Base-by-base conservation (phyloP, 805 yeast species). In the Brettanomyces sp. region DNA sequence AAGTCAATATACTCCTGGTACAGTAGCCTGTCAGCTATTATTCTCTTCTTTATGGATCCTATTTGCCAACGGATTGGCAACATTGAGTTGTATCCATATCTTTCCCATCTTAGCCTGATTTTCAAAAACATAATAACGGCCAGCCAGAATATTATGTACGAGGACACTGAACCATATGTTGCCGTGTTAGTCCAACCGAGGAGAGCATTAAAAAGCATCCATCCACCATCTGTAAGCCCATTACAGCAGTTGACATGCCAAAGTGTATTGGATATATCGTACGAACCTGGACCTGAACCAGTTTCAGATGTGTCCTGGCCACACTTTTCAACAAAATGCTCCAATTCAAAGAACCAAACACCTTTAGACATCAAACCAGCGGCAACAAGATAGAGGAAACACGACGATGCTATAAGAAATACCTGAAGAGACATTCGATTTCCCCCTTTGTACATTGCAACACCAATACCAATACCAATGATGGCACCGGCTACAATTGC, bases 231-330 rank as follows among this genome's bases (percentile, higher is more conserved):
- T n/a, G 76, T 84, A 53, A 85, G 83, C 23, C 95, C 95, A 61
- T 88, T 88, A 66, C 97, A 89, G 63, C 96, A 88, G 64, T 89
- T 87, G 24, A 89, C 95, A 61, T 89, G 97, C 97, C 97, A 89
- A 2, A 89, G 80, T 5, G 93, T 80, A 42, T 72, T 76, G 21
- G 75, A 53, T 22, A 89, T 81, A 56, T 89, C 95, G 58, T 89
- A 89, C 0, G 95, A 84, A 0, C 97, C 97, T 0, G 96, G 96
- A 0, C 97, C 97, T 36, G 83, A 82, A 2, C 97, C 97, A 1
- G 82, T 77, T 64, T 89, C 97, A 38, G 86, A 75, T 59, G 87
- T 84, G 56, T 89, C 97, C 57, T 79, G 78, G 1, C 96, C 96
- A 57, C 95, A 89, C 48, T 67, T 65, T 47, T 77, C 74, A 47